phyloP scores from a whole-genome alignment of 352 stramenopile species.

The Pelagophyceae sp. region DNA sequence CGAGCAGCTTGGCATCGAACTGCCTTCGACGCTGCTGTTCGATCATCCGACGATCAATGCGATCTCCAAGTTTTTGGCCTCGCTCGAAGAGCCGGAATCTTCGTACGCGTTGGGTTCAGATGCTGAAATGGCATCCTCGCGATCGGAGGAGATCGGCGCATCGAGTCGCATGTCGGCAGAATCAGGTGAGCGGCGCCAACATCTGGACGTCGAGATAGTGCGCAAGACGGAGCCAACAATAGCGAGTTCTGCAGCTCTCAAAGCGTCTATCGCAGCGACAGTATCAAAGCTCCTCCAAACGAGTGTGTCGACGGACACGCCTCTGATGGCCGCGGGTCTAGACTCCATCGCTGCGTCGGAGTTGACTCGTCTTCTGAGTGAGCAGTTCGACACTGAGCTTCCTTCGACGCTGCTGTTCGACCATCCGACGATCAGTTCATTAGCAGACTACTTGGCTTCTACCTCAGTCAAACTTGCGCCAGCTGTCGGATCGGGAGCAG shows the following conservation, averaged over 20 bases:
- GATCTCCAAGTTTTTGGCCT: background rate
- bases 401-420: background rate
- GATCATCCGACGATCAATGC: background rate
- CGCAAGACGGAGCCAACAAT: no score
- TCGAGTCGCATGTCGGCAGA: no score
- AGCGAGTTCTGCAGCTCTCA: background rate
- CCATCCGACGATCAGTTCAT: background rate
- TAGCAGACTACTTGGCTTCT: background rate
- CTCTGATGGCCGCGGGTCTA: background rate
- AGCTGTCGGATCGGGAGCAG: background rate
- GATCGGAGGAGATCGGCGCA: no score
- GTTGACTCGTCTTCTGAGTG: background rate
- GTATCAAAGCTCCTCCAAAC: background rate
- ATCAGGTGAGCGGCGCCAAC: no score
- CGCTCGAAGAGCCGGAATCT: background rate
- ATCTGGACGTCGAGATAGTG: no score
- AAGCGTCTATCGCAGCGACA: background rate
- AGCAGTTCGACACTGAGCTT: background rate
- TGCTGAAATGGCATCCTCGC: no score
- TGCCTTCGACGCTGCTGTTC: conserved; percentile 3
- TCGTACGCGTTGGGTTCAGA: no score
- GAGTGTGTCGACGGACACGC: background rate
- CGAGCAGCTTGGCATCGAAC: background rate
- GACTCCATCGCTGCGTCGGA: background rate
- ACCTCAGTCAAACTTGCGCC: background rate